Percentiles rank a stretch among this genome's conserved stretches.
Evolutionary conservation across 83 land plant species (phyloP).

Genomic region (Isoetes engelmannii): DNA sequence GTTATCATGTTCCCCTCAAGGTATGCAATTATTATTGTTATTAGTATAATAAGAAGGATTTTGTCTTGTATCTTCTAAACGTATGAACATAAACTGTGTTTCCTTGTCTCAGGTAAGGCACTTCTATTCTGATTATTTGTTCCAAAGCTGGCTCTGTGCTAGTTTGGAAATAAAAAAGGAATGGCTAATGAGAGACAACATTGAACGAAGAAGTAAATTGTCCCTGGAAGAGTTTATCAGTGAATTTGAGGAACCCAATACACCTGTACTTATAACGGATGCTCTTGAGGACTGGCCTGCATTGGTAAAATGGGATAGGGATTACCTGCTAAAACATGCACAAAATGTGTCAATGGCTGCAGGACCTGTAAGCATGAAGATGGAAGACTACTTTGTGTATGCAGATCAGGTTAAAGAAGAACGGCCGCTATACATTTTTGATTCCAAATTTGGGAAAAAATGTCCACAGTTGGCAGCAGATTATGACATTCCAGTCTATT

Average conservation of each 20-base stretch:
- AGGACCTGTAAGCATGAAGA: conserved; percentile 77
- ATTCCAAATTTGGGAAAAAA: conserved; percentile 76
- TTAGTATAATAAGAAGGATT: background rate
- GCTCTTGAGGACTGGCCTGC: conserved; percentile 69
- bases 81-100: background rate
- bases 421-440: conserved; percentile 85
- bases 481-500: conserved; percentile 72
- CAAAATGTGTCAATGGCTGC: conserved; percentile 61
- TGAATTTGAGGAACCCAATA: conserved; percentile 75
- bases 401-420: conserved; percentile 74
- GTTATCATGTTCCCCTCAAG: conserved; percentile 22
- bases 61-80: background rate
- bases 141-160: conserved; percentile 99
- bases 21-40: conserved; percentile 12
- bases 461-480: conserved; percentile 54
- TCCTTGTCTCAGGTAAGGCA: conserved; percentile 35
- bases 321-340: conserved; percentile 42
- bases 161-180: conserved; percentile 72
- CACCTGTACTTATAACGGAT: conserved; percentile 70
- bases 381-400: conserved; percentile 61
- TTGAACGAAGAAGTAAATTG: conserved; percentile 44
- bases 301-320: conserved; percentile 54
- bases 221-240: conserved; percentile 70
- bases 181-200: conserved; percentile 77
- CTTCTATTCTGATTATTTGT: conserved; percentile 89